Evolutionary conservation across 1,284 basidiomycete genomes (phyloP).

Genomic region (Austroboletus niveus): DNA sequence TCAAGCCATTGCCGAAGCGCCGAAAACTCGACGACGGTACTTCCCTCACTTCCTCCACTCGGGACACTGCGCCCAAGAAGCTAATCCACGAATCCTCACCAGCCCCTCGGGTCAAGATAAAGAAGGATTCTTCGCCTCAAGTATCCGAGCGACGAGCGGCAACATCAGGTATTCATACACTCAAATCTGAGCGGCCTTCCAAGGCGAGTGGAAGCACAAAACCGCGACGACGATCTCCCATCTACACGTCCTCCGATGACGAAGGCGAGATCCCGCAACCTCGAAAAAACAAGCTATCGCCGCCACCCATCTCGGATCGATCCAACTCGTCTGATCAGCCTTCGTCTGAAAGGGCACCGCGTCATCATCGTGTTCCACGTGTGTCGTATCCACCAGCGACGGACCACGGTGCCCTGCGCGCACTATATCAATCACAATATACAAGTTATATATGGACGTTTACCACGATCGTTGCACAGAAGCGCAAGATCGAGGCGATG

Average conservation of each 20-base stretch:
- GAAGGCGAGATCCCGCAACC: constrained; percentile 40
- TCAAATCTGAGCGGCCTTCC: constrained; percentile 23
- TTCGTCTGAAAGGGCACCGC: constrained; percentile 9
- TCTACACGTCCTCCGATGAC: constrained; percentile 64
- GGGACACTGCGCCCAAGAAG: constrained; percentile 34
- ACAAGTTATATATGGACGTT: constrained; percentile 47
- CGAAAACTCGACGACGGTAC: constrained; percentile 38
- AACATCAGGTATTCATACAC: constrained; percentile 21
- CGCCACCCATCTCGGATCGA: constrained; percentile 28
- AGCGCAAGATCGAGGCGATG: constrained; percentile 42
- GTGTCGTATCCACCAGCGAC: constrained; percentile 39
- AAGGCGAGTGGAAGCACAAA: constrained; percentile 31
- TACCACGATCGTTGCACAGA: constrained; percentile 46
- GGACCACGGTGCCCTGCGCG: constrained; percentile 49
- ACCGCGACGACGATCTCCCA: constrained; percentile 44
- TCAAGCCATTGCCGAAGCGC: constrained; percentile 35
- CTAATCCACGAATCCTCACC: constrained; percentile 23
- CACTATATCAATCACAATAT: constrained; percentile 51
- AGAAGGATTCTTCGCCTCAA: constrained; percentile 32
- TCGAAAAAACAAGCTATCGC: constrained; percentile 25
- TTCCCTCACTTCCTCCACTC: constrained; percentile 9
- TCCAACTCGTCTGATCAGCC: constrained; percentile 30
- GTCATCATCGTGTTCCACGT: constrained; percentile 25
- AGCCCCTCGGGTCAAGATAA: constrained; percentile 31
- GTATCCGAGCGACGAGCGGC: constrained; percentile 20